A percentile compares a stretch with the other conserved stretches of the same genome.
phyloP scores from a whole-genome alignment of 192 early-diverging fungal genomes.

The Gigaspora rosea region DNA sequence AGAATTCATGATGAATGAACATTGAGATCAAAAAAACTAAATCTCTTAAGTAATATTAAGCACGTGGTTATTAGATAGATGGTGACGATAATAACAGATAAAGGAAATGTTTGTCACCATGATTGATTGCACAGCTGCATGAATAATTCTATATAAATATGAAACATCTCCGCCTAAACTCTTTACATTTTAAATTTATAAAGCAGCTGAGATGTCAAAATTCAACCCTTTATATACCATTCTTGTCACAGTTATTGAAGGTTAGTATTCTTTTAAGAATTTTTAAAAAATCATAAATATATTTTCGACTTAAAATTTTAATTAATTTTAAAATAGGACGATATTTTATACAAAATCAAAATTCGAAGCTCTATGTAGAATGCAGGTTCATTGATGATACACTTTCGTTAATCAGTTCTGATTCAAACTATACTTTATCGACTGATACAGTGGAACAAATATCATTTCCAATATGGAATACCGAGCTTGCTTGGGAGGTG shows the following conservation, averaged over 20 bases:
- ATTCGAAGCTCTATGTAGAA: slow-evolving; percentile 42
- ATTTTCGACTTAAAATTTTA: not conserved
- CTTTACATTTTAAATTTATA: too few relatives aligned
- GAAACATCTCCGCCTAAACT: too few relatives aligned
- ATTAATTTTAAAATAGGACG: slow-evolving; percentile 34
- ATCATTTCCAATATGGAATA: slow-evolving; percentile 49
- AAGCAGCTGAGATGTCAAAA: slow-evolving; percentile 13
- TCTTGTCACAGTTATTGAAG: slow-evolving; percentile 44
- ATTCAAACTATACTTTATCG: slow-evolving; percentile 43
- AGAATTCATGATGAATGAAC: not conserved
- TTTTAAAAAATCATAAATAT: not conserved
- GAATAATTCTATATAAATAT: too few relatives aligned
- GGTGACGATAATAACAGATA: too few relatives aligned
- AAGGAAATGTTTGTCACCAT: too few relatives aligned
- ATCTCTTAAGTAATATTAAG: too few relatives aligned
- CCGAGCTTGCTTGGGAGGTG: slow-evolving; percentile 51
- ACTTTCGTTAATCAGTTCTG: slow-evolving; percentile 44
- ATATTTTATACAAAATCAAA: slow-evolving; percentile 46
- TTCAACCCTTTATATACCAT: slow-evolving; percentile 43
- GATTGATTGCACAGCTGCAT: too few relatives aligned
- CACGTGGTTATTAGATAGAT: too few relatives aligned
- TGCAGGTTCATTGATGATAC: slow-evolving; percentile 52
- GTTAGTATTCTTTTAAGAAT: slow-evolving; percentile 23
- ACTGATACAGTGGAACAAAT: slow-evolving; percentile 48
- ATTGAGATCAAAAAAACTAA: too few relatives aligned